Conservation (phyloP, 805 yeast species). For the Yarrowia yakushimensis region DNA sequence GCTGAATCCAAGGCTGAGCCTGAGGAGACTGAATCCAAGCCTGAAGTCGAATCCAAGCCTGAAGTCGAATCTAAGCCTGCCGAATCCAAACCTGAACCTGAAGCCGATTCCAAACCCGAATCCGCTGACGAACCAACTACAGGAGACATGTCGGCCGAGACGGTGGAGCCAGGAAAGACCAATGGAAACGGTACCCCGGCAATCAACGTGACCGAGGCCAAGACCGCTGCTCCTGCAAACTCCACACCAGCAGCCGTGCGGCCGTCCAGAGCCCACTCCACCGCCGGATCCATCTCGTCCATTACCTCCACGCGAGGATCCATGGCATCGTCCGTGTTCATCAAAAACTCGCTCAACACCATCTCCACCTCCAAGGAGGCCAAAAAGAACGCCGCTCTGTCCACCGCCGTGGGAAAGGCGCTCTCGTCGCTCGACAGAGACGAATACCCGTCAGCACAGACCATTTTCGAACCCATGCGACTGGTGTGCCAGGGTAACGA, state of each 20-base stretch:
- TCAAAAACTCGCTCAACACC: conserved; percentile 56
- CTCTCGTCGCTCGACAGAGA: conserved; percentile 31
- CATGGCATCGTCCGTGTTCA: conserved; percentile 43
- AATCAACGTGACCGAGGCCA: neutral
- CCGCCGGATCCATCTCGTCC: conserved; percentile 34
- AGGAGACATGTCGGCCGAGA: neutral
- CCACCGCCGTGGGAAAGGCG: conserved; percentile 38
- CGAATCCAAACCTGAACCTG: neutral
- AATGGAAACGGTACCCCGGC: neutral
- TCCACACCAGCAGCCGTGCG: neutral
- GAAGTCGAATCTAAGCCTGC: neutral
- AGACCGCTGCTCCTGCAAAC: neutral
- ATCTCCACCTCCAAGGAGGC: conserved; percentile 61
- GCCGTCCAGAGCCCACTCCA: conserved; percentile 4
- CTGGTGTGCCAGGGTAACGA: conserved; percentile 67
- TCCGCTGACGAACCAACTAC: neutral
- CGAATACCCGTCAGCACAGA: conserved; percentile 44
- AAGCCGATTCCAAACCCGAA: neutral
- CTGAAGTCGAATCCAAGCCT: neutral
- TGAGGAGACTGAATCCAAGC: neutral
- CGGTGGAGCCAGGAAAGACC: neutral
- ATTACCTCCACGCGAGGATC: conserved; percentile 32
- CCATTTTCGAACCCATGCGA: conserved; percentile 77
- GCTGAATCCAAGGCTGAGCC: neutral
- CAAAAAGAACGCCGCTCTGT: conserved; percentile 44